Percentiles rank a stretch among this genome's conserved stretches.
Evolutionary conservation across 345 rosid species (phyloP).

Genomic region (Camelina hispida): DNA sequence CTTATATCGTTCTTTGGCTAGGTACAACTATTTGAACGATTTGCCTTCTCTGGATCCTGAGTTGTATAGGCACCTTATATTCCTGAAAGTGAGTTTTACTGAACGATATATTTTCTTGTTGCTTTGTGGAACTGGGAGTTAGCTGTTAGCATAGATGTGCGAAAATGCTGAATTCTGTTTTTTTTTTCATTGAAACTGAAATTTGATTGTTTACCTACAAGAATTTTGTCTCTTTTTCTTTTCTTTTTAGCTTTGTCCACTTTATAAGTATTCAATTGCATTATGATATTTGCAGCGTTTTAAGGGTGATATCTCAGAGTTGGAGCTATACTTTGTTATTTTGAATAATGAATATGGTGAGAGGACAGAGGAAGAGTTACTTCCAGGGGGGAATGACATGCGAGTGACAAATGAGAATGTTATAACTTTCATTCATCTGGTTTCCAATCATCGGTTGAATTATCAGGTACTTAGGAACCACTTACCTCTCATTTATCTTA

Average conservation of each 20-base stretch:
- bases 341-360: conserved; percentile 98
- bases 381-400: conserved; percentile 79
- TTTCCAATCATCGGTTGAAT: conserved; percentile 95
- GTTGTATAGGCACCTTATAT: conserved; percentile 94
- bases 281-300: conserved; percentile 65
- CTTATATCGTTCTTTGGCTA: conserved; percentile 43
- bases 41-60: conserved; percentile 98
- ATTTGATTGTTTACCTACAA: background rate
- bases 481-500: conserved; percentile 22
- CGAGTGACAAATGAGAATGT: conserved; percentile 91
- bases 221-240: background rate
- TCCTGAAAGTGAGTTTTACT: conserved; percentile 71
- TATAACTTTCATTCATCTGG: conserved; percentile 90
- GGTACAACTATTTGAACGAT: conserved; percentile 94
- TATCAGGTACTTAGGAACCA: conserved; percentile 62
- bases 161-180: conserved; percentile 5
- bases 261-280: conserved; percentile 4
- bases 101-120: conserved; percentile 16
- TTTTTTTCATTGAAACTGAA: background rate
- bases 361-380: conserved; percentile 92
- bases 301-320: conserved; percentile 75
- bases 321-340: conserved; percentile 92
- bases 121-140: conserved; percentile 31
- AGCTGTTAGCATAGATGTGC: conserved; percentile 21
- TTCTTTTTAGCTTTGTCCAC: conserved; percentile 1